These are phyloP conservation scores for Melanopsichium pennsylvanicum DNA, from an alignment of 1,284 basidiomycete species.

Conservation along the genomic window DNA sequence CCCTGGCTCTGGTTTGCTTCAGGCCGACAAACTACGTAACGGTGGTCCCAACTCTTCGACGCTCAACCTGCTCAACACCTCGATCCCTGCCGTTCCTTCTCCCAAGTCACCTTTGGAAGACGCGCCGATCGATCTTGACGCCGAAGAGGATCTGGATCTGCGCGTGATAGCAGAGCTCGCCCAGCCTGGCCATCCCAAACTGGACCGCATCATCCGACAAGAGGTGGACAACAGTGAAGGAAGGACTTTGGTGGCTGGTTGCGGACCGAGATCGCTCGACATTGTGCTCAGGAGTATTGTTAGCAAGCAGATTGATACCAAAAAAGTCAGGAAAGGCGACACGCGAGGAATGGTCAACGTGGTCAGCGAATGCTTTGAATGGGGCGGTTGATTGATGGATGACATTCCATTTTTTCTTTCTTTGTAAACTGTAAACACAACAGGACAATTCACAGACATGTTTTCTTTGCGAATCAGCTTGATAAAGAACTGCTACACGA, in stretches of 20 bases:
- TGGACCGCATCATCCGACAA: constrained; percentile 74
- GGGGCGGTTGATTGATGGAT: too few relatives aligned
- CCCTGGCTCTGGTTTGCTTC: constrained; percentile 3
- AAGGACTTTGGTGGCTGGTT: constrained; percentile 77
- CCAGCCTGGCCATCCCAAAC: constrained; percentile 77
- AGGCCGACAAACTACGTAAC: constrained; percentile 5
- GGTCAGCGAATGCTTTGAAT: constrained; percentile 60
- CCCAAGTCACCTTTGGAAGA: constrained; percentile 36
- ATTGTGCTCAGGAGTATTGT: constrained; percentile 76
- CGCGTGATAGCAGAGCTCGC: constrained; percentile 75
- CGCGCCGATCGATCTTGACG: constrained; percentile 70
- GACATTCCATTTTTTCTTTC: background rate
- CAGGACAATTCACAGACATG: too few relatives aligned
- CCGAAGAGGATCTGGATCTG: constrained; percentile 76
- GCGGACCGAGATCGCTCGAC: constrained; percentile 78
- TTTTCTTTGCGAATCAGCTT: too few relatives aligned
- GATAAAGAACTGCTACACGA: too few relatives aligned
- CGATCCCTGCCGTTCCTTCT: background rate
- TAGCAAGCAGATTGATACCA: constrained; percentile 73
- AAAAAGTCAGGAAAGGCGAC: constrained; percentile 72
- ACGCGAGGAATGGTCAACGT: constrained; percentile 69
- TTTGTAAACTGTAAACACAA: too few relatives aligned
- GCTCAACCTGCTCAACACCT: constrained; percentile 32
- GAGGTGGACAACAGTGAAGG: constrained; percentile 74
- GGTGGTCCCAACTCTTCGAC: constrained; percentile 17